Evolutionary conservation across 1,284 basidiomycete species (phyloP).

Genomic region (Trametes hirsuta): DNA sequence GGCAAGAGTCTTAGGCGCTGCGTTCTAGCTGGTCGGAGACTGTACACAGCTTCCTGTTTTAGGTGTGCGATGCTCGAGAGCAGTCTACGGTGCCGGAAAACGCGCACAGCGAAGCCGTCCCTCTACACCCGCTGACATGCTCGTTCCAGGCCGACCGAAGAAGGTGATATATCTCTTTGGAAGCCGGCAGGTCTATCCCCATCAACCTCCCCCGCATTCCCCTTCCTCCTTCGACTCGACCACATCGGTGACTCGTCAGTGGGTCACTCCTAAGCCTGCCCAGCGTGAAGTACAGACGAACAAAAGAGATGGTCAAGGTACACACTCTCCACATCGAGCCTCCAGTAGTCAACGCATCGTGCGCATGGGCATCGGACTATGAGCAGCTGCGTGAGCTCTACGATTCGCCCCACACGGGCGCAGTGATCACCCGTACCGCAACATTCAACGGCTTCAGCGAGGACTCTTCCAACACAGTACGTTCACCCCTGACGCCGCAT

Average conservation of each 20-base stretch:
- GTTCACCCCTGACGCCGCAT: slow-evolving; percentile 15
- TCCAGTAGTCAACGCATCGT: slow-evolving; percentile 74
- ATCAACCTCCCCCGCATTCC: slow-evolving; percentile 5
- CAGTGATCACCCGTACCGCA: slow-evolving; percentile 76
- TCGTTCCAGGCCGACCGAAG: slow-evolving; percentile 22
- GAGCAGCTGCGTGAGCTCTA: slow-evolving; percentile 66
- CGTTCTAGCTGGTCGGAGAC: slow-evolving; percentile 13
- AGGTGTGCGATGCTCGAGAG: slow-evolving; percentile 15
- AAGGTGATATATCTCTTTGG: slow-evolving; percentile 16
- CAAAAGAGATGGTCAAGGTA: slow-evolving; percentile 48
- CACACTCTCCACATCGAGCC: slow-evolving; percentile 55
- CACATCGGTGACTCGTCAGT: background rate
- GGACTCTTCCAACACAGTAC: slow-evolving; percentile 60
- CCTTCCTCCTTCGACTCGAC: background rate
- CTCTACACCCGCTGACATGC: slow-evolving; percentile 11
- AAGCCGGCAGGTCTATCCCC: background rate
- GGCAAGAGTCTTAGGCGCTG: slow-evolving; percentile 3
- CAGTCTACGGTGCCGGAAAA: slow-evolving; percentile 7
- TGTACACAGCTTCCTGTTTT: slow-evolving; percentile 6
- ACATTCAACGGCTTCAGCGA: slow-evolving; percentile 71
- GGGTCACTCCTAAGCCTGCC: too few relatives aligned
- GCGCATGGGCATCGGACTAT: slow-evolving; percentile 75
- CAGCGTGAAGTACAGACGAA: too few relatives aligned
- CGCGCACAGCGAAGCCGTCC: background rate
- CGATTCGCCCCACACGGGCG: slow-evolving; percentile 67